Base-by-base conservation (phyloP, 1,284 basidiomycete genomes). In the Papiliotrema fonsecae region DNA sequence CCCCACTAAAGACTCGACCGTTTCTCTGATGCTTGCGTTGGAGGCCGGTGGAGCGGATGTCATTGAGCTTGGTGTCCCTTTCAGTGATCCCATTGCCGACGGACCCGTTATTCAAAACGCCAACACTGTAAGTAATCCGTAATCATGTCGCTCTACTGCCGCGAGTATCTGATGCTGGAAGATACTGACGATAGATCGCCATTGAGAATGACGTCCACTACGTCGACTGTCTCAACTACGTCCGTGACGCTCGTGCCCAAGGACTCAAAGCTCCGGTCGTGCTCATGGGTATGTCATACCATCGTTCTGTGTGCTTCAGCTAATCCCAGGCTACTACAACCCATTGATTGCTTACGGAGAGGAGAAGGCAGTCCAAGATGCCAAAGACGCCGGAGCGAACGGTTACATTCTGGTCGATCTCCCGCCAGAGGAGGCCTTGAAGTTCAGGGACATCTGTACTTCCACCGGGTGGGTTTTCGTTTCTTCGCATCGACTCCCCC, bases 351-450 rank as follows among this genome's bases (percentile, higher is more conserved):
- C 93, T 0, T 94, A 97, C 67, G 92, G 91, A 10, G 96, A 98
- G 75, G 87, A 93, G 59, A 87, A 83, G 68, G 88, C 94, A 2
- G 91, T 97, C 40, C 79, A 83, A 47, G 92, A 96, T 68, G 93
- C 92, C 4, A 80, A 76, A 45, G 82, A 84, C 47, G 88, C 90
- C 22, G 94, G 94, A 27, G 96, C 89, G 0, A 97, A 96, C 72
- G 96, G 94, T 6, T 99, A 93, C 72, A 94, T 98, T 65, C 82
- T 99, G 72, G 92, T 97, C 38, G 96, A 99, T 73, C 81, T 98
- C 21, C 96, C 96, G 19, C 94, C 96, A 5, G 93, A 97, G 76
- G 96, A 99, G 75, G 94, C 94, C 18, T 76, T 89, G 57, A 77
- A 81, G 31, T 98, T 99, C 79, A 81, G 93, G 41, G 81, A 84